A percentile compares a stretch with the other conserved stretches of the same genome.
These are phyloP conservation scores for Crithidia mellificae DNA, from an alignment of 208 protist genomes.

Conservation along the genomic window DNA sequence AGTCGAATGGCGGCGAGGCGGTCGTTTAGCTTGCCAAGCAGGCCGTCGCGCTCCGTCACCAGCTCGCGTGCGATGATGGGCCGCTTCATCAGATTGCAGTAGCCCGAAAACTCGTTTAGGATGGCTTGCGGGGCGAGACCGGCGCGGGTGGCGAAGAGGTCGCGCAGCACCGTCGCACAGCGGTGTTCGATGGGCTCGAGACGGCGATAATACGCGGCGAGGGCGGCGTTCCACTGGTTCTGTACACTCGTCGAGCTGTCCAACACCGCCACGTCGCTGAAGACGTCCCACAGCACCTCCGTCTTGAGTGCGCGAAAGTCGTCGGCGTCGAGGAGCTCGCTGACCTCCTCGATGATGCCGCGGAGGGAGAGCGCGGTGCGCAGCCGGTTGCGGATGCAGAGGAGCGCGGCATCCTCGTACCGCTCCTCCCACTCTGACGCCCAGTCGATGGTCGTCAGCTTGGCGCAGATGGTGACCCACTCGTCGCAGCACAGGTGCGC, in stretches of 20 bases:
- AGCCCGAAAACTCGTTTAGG: constrained; percentile 82
- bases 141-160: constrained; percentile 69
- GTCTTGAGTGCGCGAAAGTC: constrained; percentile 59
- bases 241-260: constrained; percentile 49
- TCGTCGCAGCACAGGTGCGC: constrained; percentile 74
- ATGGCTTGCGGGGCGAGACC: constrained; percentile 85
- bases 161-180: constrained; percentile 69
- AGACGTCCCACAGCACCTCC: constrained; percentile 79
- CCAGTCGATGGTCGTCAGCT: constrained; percentile 88
- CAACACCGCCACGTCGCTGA: constrained; percentile 74
- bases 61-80: constrained; percentile 88
- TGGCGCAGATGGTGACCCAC: constrained; percentile 69
- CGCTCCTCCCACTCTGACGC: constrained; percentile 48
- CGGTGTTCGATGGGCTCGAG: constrained; percentile 85
- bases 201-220: constrained; percentile 80
- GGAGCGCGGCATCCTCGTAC: constrained; percentile 68
- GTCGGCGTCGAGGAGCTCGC: constrained; percentile 56
- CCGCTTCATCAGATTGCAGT: constrained; percentile 81
- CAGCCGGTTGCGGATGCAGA: constrained; percentile 57
- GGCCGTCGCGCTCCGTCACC: constrained; percentile 75
- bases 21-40: constrained; percentile 90
- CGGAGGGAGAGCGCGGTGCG: constrained; percentile 54
- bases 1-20: constrained; percentile 78
- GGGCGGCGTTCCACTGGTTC: constrained; percentile 65
- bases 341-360: constrained; percentile 72